Conservation (phyloP, 1,284 basidiomycete species). For the Malassezia equina region DNA sequence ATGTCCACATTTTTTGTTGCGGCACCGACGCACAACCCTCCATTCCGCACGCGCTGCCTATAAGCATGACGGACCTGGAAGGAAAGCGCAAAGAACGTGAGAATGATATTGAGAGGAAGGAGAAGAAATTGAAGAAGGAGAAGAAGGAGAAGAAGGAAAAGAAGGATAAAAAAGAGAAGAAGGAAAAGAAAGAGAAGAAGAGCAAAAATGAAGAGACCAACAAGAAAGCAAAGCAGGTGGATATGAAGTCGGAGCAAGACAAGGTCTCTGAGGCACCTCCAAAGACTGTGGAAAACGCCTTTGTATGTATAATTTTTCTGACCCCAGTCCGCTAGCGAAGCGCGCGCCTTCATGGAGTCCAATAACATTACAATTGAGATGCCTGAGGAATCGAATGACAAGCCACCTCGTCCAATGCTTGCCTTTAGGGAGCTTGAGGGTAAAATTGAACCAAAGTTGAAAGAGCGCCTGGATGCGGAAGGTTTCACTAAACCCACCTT, state of each 20-base stretch:
- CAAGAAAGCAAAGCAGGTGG: background rate
- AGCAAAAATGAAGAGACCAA: slow-evolving; percentile 4
- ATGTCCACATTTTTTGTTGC: slow-evolving; percentile 2
- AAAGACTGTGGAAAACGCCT: slow-evolving; percentile 30
- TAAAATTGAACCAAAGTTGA: slow-evolving; percentile 58
- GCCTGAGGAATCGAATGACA: slow-evolving; percentile 50
- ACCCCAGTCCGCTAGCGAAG: slow-evolving; percentile 42
- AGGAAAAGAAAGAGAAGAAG: slow-evolving; percentile 11
- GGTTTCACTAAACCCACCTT: slow-evolving; percentile 81
- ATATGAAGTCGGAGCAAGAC: background rate
- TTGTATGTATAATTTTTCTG: slow-evolving; percentile 1
- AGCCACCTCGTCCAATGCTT: slow-evolving; percentile 55
- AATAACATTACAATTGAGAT: slow-evolving; percentile 47
- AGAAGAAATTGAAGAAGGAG: background rate
- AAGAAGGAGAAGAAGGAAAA: slow-evolving; percentile 7
- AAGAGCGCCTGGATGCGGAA: slow-evolving; percentile 55
- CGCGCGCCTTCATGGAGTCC: slow-evolving; percentile 33
- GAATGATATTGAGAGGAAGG: background rate
- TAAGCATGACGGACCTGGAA: background rate
- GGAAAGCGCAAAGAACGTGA: background rate
- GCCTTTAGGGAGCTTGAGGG: slow-evolving; percentile 64
- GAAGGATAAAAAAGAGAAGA: slow-evolving; percentile 12
- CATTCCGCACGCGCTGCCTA: background rate
- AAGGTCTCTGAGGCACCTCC: background rate
- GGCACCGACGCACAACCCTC: background rate